Base-by-base conservation (phyloP, 495 filamentous ascomycete genomes). In the Pseudevernia furfuracea region DNA sequence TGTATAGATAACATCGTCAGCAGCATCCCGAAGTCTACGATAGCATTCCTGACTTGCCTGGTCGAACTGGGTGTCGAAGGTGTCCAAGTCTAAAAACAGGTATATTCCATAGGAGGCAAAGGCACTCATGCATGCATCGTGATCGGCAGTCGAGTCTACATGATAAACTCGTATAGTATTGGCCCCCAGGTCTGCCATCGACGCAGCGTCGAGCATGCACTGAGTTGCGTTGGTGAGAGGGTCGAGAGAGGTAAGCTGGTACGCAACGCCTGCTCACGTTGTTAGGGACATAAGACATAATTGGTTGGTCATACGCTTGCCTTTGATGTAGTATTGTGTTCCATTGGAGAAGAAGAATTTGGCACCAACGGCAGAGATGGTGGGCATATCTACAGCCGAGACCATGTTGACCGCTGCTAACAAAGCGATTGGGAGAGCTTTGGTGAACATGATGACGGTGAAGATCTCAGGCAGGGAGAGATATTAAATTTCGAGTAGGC, bases 141-240 rank as follows among this genome's bases (percentile, higher is more conserved):
- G 91, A 69, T 93, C 79, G 36, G 70, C 82, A 23, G 71, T 70
- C 5, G 89, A 72, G 68, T 93, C 87, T 61, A 95, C 91, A 71
- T 95, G 91, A 74, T 96, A 96, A 53, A 95, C 89, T 53, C 91
- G 89, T 70, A 96, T 92, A 25, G 88, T 79, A 72, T 96, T 96
- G 74, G 89, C 81, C 62, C 90, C 90, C 56, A 96, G 74, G 43
- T 84, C 83, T 70, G 89, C 76, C 91, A 96, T 96, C 61, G 90
- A 81, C 23, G 75, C 74, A 48, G 88, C 86, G 78, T 96, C 91
- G 56, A 85, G 85, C 67, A 80, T 75, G 77, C 91, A 96, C 81
- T 96, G 91, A 43, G 80, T 80, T 46, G 80, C 81, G 72, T 94
- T 81, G 63, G 87, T 74, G 67, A 96, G 81, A 25, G 91, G 91